A percentile compares a stretch with the other conserved stretches of the same genome.
phyloP scores from a whole-genome alignment of 441 rosid genomes.

The Gossypium aridum region DNA sequence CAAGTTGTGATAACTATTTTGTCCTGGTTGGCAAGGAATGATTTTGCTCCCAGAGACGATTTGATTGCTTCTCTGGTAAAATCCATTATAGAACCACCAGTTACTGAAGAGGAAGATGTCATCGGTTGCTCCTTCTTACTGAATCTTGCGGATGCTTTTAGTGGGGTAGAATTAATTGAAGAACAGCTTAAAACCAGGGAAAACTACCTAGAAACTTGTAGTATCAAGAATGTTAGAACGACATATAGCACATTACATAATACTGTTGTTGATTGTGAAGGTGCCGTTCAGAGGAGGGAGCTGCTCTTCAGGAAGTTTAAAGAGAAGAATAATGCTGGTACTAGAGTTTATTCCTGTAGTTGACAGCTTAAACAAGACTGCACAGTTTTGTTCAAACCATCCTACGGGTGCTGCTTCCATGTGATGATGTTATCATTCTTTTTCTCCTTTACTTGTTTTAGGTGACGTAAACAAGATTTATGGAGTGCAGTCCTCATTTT shows the following conservation, averaged over 20 bases:
- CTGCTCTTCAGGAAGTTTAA: constrained; percentile 58
- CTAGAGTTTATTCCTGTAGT: constrained; percentile 20
- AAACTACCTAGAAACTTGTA: constrained; percentile 74
- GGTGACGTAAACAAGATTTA: constrained; percentile 83
- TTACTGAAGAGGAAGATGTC: constrained; percentile 76
- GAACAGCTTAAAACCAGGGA: constrained; percentile 76
- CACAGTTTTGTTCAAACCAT: background rate
- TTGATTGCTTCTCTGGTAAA: constrained; percentile 73
- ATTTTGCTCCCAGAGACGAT: constrained; percentile 84
- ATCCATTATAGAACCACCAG: constrained; percentile 81
- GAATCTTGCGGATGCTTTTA: constrained; percentile 85
- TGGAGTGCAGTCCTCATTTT: constrained; percentile 79
- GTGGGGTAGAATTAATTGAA: constrained; percentile 89
- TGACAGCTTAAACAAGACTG: background rate
- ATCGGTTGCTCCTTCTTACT: constrained; percentile 77
- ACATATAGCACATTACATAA: constrained; percentile 71
- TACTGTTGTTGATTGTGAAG: constrained; percentile 71
- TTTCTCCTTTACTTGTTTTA: constrained; percentile 22
- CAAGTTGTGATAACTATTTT: constrained; percentile 63
- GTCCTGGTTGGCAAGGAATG: constrained; percentile 87
- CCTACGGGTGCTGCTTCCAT: background rate
- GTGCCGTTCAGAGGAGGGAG: constrained; percentile 69
- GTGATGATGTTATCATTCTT: constrained; percentile 11
- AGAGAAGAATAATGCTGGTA: constrained; percentile 77
- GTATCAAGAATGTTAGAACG: constrained; percentile 90